These are phyloP conservation scores for Sclerotinia minor DNA, from an alignment of 2,329 filamentous ascomycete genomes.

Conservation along the genomic window DNA sequence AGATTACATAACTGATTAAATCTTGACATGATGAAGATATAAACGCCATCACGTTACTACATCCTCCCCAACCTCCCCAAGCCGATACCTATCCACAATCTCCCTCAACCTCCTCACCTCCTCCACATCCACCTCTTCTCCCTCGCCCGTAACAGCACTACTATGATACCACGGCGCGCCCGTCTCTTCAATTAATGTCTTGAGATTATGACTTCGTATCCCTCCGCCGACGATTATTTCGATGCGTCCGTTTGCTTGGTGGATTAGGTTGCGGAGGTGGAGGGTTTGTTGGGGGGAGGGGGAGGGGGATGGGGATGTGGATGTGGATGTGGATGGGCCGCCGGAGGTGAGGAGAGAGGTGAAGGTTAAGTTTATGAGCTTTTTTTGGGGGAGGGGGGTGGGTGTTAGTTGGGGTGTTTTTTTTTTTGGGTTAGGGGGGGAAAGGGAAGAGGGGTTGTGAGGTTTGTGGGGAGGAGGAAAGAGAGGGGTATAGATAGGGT, in stretches of 20 bases:
- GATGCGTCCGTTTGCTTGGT: conserved; percentile 41
- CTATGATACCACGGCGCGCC: conserved; percentile 45
- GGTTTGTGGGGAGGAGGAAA: too few relatives aligned
- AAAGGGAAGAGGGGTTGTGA: too few relatives aligned
- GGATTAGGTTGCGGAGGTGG: conserved; percentile 39
- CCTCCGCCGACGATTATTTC: conserved; percentile 53
- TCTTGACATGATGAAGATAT: neutral
- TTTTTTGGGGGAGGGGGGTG: neutral
- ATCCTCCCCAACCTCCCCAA: too few relatives aligned
- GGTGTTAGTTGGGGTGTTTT: neutral
- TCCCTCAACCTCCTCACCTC: neutral
- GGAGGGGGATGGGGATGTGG: conserved; percentile 26
- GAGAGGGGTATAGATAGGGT: too few relatives aligned
- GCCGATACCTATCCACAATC: neutral
- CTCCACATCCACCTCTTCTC: conserved; percentile 38
- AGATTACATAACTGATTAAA: too few relatives aligned
- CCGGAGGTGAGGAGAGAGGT: conserved; percentile 51
- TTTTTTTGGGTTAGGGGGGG: too few relatives aligned
- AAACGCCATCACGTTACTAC: too few relatives aligned
- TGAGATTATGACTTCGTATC: conserved; percentile 49
- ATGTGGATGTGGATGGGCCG: conserved; percentile 33
- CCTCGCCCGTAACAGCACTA: conserved; percentile 44
- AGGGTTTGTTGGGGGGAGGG: conserved; percentile 27
- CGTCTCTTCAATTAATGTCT: conserved; percentile 36
- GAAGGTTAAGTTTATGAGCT: conserved; percentile 41